Evolutionary conservation across 2,329 filamentous ascomycete genomes (phyloP).

Genomic region (Botryotinia globosa): DNA sequence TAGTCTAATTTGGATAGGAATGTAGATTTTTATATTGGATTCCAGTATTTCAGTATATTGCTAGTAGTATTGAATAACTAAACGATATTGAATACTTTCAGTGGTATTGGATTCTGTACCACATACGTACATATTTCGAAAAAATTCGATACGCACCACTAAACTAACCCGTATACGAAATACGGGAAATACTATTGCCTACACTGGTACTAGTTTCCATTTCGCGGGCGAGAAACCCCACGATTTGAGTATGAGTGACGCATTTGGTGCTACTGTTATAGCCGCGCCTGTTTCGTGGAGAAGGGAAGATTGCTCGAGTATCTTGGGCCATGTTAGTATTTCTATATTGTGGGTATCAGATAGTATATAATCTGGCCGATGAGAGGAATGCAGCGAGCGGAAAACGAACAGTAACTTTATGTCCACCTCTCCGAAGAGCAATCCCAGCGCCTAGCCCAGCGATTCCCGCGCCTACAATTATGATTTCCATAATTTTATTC

Average conservation of each 20-base stretch:
- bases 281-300: neutral
- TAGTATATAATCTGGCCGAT: neutral
- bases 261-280: neutral
- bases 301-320: neutral
- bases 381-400: neutral
- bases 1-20: no score
- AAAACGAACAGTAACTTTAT: neutral
- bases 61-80: no score
- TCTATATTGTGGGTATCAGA: neutral
- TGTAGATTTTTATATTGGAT: no score
- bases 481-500: neutral
- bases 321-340: neutral
- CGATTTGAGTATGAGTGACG: neutral
- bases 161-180: no score
- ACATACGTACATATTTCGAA: no score
- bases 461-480: neutral
- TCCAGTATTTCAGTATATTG: no score
- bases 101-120: no score
- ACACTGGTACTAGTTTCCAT: neutral
- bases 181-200: no score
- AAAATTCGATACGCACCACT: no score
- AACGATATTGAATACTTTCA: no score
- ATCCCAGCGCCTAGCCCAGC: neutral
- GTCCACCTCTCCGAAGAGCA: neutral
- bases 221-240: neutral